Evolutionary conservation across 2,329 filamentous ascomycete genomes (phyloP), one percentile per base, ranked within the genome.

Genomic region (Pestalotiopsis sp.): DNA sequence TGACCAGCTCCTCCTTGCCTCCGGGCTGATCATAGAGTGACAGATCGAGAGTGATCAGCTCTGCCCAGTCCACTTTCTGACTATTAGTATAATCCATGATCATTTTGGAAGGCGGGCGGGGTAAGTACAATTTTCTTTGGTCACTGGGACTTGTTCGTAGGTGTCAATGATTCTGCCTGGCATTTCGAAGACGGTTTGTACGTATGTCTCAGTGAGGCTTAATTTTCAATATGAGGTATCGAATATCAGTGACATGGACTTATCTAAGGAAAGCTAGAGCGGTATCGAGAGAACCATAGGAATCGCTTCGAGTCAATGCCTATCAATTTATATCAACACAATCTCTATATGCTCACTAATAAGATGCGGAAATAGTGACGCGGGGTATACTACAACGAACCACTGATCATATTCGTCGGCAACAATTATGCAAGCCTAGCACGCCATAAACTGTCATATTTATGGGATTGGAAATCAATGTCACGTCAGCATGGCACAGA

Each of bases 1-100:
- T 76, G 27, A 77, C 77, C 4, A 79, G 71, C 67, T 76, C 72
- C 57, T 76, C 69, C 67, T 78, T 79, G 63, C 78, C 78, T 11
- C 76, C 75, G 4, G 78, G 78, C 61, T 75, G 64, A 23, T 79
- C 76, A 57, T 77, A 78, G n/a, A 75, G 72, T 67, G 72, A 71
- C 11, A 79, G 72, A 45, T 79, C 78, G 11, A 79, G 73, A 2
- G 77, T 78, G 36, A 76, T 58, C 25, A 77, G 72, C n/a, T 77
- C 75, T 23, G 75, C 74, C 74, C 75, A 76, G 25, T 75, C 73
- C 59, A 77, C 74, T 77, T 56, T 27, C 5, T 3, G 2, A 14
- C 13, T 20, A 12, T 57, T 38, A 13, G n/a, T 36, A 36, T n/a
- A 23, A 7, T 17, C 36, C 64, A 57, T 66, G 39, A 52, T 59